Base-by-base conservation (phyloP, 169 alveolate genomes). In the Ichthyophthirius multifiliis region DNA sequence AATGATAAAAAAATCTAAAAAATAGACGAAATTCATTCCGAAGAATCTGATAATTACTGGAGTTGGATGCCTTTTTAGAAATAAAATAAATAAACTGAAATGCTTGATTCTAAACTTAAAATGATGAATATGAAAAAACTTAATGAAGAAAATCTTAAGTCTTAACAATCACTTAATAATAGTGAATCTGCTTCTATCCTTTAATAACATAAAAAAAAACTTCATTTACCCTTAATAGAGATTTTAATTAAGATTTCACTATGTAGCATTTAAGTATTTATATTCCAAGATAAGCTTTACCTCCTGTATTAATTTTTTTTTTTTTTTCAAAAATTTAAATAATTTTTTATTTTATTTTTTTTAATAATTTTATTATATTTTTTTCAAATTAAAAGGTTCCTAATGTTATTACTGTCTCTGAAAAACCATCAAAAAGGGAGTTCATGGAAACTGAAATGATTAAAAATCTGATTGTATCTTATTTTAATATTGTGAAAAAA, bases 401-500 rank as follows among this genome's bases (percentile, higher is more conserved):
- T 44, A 45, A 35, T 46, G 48, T 39, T n/a, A 79, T 79, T 23
- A 79, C 41, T 37, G 35, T 79, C 0, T 34, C 55, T n/a, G 85
- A 79, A 0, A 43, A 75, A 32, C 78, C 74, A 6, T 65, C 81
- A 1, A 79, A 67, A 30, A 79, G 65, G 43, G 85, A 79, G 32
- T 32, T 48, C 3, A 79, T 80, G 5, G 89, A 87, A 43, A 87
- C 81, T 18, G 77, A 79, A 23, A 87, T 87, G 84, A 87, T 87
- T 23, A 87, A 87, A 30, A 76, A 75, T 45, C 77, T 87, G 0
- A 83, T 87, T 27, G 74, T 78, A 12, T 87, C 92, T 3, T 87
- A 87, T 67, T 87, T 77, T 55, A 83, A 83, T 43, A 47, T 87
- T 30, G 92, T 87, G 1, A 77, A 86, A 46, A 87, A 87, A 65